Conservation (phyloP, 345 rosid species). For the Sonneratia caseolaris region DNA sequence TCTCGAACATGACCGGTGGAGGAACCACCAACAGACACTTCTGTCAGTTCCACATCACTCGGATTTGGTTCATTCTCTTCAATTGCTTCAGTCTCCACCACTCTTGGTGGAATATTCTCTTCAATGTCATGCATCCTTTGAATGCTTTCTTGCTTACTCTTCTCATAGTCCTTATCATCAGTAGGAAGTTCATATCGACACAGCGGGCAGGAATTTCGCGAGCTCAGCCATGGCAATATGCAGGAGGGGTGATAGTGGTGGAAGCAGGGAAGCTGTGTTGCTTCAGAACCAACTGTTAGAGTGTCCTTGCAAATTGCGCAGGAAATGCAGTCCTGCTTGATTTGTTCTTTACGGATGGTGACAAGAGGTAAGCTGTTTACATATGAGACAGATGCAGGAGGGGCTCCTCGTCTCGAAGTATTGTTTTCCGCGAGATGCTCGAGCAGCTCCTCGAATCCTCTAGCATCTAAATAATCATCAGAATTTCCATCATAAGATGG, state of each 20-base stretch:
- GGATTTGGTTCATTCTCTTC: constrained; percentile 20
- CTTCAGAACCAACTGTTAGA: constrained; percentile 42
- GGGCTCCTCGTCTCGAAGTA: constrained; percentile 74
- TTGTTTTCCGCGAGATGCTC: constrained; percentile 65
- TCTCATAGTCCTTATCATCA: constrained; percentile 76
- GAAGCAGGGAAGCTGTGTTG: constrained; percentile 70
- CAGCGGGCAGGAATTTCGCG: constrained; percentile 87
- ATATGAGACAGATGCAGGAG: constrained; percentile 71
- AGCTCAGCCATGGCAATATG: constrained; percentile 75
- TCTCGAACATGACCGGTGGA: constrained; percentile 7
- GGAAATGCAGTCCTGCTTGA: constrained; percentile 29
- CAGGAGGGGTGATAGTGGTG: constrained; percentile 73
- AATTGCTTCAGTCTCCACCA: constrained; percentile 27
- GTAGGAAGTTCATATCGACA: constrained; percentile 90
- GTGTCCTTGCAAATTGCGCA: constrained; percentile 92
- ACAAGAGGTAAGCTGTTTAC: constrained; percentile 50
- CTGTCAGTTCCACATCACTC: constrained; percentile 16
- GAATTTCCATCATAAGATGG: constrained; percentile 23
- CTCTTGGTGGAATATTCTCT: constrained; percentile 30
- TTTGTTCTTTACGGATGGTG: constrained; percentile 33
- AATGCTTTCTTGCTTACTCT: constrained; percentile 31
- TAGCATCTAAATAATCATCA: constrained; percentile 48
- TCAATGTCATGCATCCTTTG: constrained; percentile 15
- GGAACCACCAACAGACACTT: constrained; percentile 14
- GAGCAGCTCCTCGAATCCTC: constrained; percentile 66